Conservation (phyloP, 2,329 filamentous ascomycete genomes). For the Truncatella angustata region DNA sequence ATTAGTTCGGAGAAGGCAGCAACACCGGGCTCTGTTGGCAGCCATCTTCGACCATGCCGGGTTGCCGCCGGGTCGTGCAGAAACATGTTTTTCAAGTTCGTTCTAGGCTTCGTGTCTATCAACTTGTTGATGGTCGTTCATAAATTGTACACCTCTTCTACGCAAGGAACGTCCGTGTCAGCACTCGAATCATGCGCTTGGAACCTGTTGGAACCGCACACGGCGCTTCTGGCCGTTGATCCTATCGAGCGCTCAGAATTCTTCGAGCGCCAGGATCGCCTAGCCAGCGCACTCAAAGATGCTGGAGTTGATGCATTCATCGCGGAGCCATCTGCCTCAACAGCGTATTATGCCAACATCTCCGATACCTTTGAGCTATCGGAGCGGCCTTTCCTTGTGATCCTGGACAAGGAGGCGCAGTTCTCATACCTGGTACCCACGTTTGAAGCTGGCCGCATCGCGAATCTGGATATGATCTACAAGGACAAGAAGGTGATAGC, state of each 20-base stretch:
- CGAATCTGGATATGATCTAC: conserved; percentile 27
- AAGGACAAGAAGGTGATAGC: conserved; percentile 21
- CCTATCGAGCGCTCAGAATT: conserved; percentile 24
- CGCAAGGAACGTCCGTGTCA: background rate
- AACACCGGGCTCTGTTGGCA: no score
- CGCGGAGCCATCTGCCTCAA: conserved; percentile 26
- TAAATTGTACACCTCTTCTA: background rate
- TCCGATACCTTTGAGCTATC: conserved; percentile 22
- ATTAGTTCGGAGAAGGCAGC: no score
- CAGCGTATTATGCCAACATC: conserved; percentile 23
- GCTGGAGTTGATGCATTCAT: conserved; percentile 27
- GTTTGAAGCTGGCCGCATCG: conserved; percentile 28
- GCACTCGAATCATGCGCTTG: conserved; percentile 24
- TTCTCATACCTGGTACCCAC: conserved; percentile 28
- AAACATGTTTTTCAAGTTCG: background rate
- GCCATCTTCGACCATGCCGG: no score
- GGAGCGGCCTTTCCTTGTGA: conserved; percentile 26
- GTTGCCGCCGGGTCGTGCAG: no score
- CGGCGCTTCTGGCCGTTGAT: conserved; percentile 21
- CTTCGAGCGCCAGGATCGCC: conserved; percentile 20
- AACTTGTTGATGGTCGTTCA: no score
- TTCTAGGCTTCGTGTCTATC: background rate
- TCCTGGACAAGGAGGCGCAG: conserved; percentile 19
- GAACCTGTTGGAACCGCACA: conserved; percentile 20
- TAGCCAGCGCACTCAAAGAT: conserved; percentile 19